Evolutionary conservation across 2,329 filamentous ascomycete genomes (phyloP).

Genomic region (Nemania serpens): DNA sequence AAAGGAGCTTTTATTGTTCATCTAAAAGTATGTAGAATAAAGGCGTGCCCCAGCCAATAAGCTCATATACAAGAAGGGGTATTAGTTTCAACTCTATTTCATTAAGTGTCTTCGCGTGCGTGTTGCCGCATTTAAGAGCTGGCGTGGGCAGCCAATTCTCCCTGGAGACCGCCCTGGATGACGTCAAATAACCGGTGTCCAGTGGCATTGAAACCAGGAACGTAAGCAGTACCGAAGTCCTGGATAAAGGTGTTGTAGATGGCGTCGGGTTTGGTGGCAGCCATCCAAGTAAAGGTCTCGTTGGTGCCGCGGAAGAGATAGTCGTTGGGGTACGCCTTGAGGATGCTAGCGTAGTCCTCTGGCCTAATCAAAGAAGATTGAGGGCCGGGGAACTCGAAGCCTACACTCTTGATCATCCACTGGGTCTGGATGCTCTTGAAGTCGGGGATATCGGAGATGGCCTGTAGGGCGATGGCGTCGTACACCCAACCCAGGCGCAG

Average conservation of each 20-base stretch:
- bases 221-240: conserved; percentile 24
- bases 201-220: conserved; percentile 25
- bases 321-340: conserved; percentile 25
- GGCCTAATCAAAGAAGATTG: conserved; percentile 21
- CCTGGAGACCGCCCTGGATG: conserved; percentile 21
- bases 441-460: conserved; percentile 17
- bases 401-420: conserved; percentile 29
- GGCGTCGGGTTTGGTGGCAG: conserved; percentile 20
- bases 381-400: conserved; percentile 28
- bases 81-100: no score
- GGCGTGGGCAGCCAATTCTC: conserved; percentile 5
- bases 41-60: no score
- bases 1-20: no score
- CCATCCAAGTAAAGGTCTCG: conserved; percentile 28
- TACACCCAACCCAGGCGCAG: conserved; percentile 18
- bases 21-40: no score
- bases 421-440: conserved; percentile 28
- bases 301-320: conserved; percentile 28
- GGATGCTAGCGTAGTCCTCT: conserved; percentile 25
- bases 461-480: conserved; percentile 25
- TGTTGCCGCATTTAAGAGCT: no score
- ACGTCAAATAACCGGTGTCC: conserved; percentile 25
- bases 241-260: conserved; percentile 27
- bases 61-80: no score
- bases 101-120: no score